Evolutionary conservation across 2,329 filamentous ascomycete species (phyloP).

Genomic region (Clonostachys rosea): DNA sequence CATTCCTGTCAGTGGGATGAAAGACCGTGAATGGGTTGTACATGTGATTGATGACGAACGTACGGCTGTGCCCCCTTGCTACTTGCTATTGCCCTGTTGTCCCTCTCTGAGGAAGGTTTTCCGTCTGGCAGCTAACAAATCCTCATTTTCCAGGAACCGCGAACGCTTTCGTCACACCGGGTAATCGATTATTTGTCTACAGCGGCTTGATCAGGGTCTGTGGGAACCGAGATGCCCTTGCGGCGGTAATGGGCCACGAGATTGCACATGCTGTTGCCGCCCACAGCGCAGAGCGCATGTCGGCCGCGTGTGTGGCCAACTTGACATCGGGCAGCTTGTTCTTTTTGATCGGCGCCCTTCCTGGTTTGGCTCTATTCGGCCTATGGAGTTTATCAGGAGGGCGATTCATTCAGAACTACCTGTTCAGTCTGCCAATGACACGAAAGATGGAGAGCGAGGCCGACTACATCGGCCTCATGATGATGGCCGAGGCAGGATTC

Average conservation of each 20-base stretch:
- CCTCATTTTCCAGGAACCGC: conserved; percentile 31
- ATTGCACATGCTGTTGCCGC: conserved; percentile 72
- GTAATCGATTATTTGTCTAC: conserved; percentile 76
- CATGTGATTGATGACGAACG: conserved; percentile 65
- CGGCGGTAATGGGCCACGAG: conserved; percentile 74
- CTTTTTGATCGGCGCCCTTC: conserved; percentile 37
- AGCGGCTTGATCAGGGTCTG: conserved; percentile 68
- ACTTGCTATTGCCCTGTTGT: neutral
- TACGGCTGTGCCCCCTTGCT: conserved; percentile 16
- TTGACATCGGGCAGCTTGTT: conserved; percentile 45
- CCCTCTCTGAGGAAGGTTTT: neutral
- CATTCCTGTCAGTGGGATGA: conserved; percentile 62
- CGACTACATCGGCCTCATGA: conserved; percentile 76
- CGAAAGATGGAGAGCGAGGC: conserved; percentile 72
- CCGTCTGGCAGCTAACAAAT: conserved; percentile 2
- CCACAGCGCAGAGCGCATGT: conserved; percentile 62
- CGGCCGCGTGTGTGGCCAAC: conserved; percentile 45
- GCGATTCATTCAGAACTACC: conserved; percentile 48
- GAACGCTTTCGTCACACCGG: conserved; percentile 77
- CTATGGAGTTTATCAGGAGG: conserved; percentile 39
- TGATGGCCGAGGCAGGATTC: conserved; percentile 79
- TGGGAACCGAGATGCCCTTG: conserved; percentile 62
- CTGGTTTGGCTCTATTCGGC: conserved; percentile 28
- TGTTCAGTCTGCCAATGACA: conserved; percentile 64
- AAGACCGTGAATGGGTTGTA: conserved; percentile 62